Base-by-base conservation (phyloP, 2,329 filamentous ascomycete genomes). In the Fusarium sp. region DNA sequence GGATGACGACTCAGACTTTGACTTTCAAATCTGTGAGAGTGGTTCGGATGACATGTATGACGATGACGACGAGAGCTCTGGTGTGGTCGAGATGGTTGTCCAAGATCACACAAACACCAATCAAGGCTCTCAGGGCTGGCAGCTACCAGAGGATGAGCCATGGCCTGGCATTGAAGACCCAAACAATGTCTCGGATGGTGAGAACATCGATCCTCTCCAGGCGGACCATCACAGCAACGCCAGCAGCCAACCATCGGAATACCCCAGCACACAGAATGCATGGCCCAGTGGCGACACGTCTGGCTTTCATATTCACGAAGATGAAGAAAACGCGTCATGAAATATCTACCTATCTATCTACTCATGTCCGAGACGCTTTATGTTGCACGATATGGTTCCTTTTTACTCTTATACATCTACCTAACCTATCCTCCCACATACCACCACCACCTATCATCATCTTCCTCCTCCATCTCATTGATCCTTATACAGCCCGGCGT, bases 161-260 rank as follows among this genome's bases (percentile, higher is more conserved):
- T 89, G 88, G 88, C 87, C 85, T 0, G 89, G 89, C 10, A 88
- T 91, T 58, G 88, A 90, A 70, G 88, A 88, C 66, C 81, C 81
- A 63, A 85, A 84, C 18, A 78, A 81, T 50, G 82, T 84, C 72
- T 85, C 84, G 1, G 86, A 90, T 60, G 84, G 83, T 3, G 89
- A 91, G 74, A 90, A 90, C 66, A 79, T 86, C 37, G 86, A 89
- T 56, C 87, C 87, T 3, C 72, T 76, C 10, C 75, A 74, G 20
- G 75, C 74, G 2, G 81, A 78, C 14, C 77, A 78, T n/a, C 72
- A 72, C n/a, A 83, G 79, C 64, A 83, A 83, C 6, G 80, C 73
- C 35, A 90, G 88, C 76, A 88, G 87, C 78, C 84, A 85, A 74
- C 89, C 89, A 2, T 88, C 86, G 20, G 89, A 90, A 76, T 91